Evolutionary conservation across 768 basidiomycete species (phyloP), one percentile per base, ranked within the genome.

Genomic region (Amanita brunnescens): DNA sequence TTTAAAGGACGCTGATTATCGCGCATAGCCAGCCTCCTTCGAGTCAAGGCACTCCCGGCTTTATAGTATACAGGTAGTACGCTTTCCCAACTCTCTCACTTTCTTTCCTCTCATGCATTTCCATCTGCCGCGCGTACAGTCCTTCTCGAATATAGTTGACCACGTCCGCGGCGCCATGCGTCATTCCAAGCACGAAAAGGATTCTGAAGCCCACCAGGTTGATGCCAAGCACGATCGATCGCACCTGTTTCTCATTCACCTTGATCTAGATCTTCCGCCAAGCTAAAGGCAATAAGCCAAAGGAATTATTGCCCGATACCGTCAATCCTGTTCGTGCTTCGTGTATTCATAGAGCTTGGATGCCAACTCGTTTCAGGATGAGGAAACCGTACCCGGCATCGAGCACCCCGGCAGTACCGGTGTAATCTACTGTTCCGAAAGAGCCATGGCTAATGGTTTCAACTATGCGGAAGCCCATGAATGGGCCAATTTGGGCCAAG

Each of bases 361-460:
- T 14, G 2, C 41, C 30, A 24, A 41, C 18, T 10, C 13, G n/a
- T 51, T 44, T 14, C 52, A 87, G 77, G 86, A 90, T 58, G 91
- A 93, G 59, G 91, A 94, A 68, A 91, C 91, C 1, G 81, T 94
- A 3, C 91, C 91, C 16, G 91, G 89, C 44, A 88, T 90, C 60
- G 77, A 83, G 61, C 88, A 89, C 62, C 89, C 89, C 45, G 76
- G 77, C 40, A 76, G 75, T 59, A 78, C 77, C 29, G 77, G 76
- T 42, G 77, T 77, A 20, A 78, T 94, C 60, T 96, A 94, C 64
- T 93, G 91, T 66, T 91, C 88, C 1, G 89, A 93, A 62, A 83
- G 92, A 53, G 89, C 92, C n/a, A 90, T 91, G 72, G 91, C 91
- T 9, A 95, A 96, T 62, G 93, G 93, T 7, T 96, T 92, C 72